Percentiles rank a stretch among this genome's conserved stretches.
These are phyloP conservation scores for Collybia sp. DNA, from an alignment of 768 basidiomycete genomes.

Conservation along the genomic window DNA sequence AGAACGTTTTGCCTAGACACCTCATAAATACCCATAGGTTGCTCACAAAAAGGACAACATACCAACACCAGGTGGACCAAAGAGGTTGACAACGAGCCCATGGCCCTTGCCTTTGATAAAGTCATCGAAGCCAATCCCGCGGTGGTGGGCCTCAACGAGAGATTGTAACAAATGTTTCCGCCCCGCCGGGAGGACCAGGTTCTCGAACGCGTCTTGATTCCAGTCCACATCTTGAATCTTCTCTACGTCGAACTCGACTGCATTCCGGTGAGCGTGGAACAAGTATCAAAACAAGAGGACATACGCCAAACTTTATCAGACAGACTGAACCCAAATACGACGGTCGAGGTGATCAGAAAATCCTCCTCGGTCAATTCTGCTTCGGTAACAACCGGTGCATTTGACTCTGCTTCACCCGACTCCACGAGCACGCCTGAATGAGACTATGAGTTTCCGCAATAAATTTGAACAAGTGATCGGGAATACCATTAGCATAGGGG, in stretches of 20 bases:
- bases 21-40: background rate
- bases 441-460: background rate
- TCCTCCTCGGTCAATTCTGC: slow-evolving; percentile 45
- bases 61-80: slow-evolving; percentile 57
- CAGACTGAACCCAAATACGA: slow-evolving; percentile 62
- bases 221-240: slow-evolving; percentile 48
- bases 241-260: slow-evolving; percentile 60
- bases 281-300: slow-evolving; percentile 12
- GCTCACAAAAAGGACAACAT: slow-evolving; percentile 9
- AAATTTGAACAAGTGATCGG: background rate
- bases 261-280: background rate
- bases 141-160: slow-evolving; percentile 54
- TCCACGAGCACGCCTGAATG: slow-evolving; percentile 15
- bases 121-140: slow-evolving; percentile 49
- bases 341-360: slow-evolving; percentile 48
- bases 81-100: slow-evolving; percentile 43
- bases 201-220: slow-evolving; percentile 54
- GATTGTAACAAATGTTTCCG: slow-evolving; percentile 52
- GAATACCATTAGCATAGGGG: slow-evolving; percentile 7
- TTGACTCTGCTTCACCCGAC: slow-evolving; percentile 5
- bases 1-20: slow-evolving; percentile 46
- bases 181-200: slow-evolving; percentile 50
- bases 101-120: slow-evolving; percentile 64
- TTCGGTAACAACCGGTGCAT: slow-evolving; percentile 12
- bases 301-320: slow-evolving; percentile 54